These are phyloP conservation scores for Porogramme epimiltina DNA, from an alignment of 1,284 basidiomycete species.

Conservation along the genomic window DNA sequence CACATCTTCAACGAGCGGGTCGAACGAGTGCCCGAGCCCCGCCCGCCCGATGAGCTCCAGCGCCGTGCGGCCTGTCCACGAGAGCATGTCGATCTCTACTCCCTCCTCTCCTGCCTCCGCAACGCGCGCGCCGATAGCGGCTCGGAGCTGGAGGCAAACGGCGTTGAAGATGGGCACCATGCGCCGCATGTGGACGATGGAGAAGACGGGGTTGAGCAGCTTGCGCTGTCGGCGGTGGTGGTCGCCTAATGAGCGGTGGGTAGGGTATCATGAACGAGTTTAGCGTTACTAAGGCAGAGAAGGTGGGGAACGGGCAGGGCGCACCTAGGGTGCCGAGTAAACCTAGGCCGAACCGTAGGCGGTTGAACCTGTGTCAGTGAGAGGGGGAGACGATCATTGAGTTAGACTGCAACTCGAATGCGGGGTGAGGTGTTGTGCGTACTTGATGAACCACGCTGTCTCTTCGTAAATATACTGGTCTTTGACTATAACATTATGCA, in stretches of 20 bases:
- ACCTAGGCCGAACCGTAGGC: background rate
- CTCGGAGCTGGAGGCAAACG: conserved; percentile 17
- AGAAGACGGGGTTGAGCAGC: conserved; percentile 17
- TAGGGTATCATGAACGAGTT: background rate
- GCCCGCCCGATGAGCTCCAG: conserved; percentile 39
- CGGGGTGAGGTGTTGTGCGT: background rate
- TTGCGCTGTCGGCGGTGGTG: conserved; percentile 11
- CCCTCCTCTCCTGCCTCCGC: background rate
- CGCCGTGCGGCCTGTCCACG: conserved; percentile 35
- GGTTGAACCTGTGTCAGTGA: background rate
- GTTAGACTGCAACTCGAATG: background rate
- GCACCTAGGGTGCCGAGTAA: conserved; percentile 3
- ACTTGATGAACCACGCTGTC: conserved; percentile 22
- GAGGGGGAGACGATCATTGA: background rate
- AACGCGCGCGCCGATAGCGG: conserved; percentile 14
- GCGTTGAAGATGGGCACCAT: conserved; percentile 11
- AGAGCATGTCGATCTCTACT: conserved; percentile 31
- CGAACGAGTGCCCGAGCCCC: conserved; percentile 37
- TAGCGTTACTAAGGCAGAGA: too few relatives aligned
- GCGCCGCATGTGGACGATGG: conserved; percentile 9
- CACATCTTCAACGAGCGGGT: conserved; percentile 27
- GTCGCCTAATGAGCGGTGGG: conserved; percentile 1
- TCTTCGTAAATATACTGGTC: conserved; percentile 38
- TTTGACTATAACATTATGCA: conserved; percentile 43
- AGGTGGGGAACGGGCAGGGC: too few relatives aligned